Base-by-base conservation (phyloP, 2,329 filamentous ascomycete species). In the Xylariaceae sp. region DNA sequence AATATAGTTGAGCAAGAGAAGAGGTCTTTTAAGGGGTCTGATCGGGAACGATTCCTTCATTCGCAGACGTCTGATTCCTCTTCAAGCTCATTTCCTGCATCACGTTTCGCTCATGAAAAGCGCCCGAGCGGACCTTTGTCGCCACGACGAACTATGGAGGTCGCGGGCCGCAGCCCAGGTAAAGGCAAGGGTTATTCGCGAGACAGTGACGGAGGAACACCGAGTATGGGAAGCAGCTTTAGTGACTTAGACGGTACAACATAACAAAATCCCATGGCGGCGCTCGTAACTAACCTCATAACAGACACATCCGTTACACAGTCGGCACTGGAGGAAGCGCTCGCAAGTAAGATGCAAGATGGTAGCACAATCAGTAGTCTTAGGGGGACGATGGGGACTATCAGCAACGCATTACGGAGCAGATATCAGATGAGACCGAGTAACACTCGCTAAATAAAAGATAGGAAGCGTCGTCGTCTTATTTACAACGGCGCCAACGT, bases 151-250 rank as follows among this genome's bases (percentile, higher is more conserved):
- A 81, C 81, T 11, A 78, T 81, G 5, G 86, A 88, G 67, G 68
- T 87, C 53, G 77, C 81, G 2, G 80, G 79, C 30, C 75, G 82
- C 50, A 84, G 81, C 66, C 81, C 84, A 1, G 73, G 75, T 7
- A 81, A 80, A 61, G 77, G 75, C 34, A 80, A 80, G 66, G 78
- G 76, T 0, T 73, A 77, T 51, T 82, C 81, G 1, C 78, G 80
- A 10, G 85, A 88, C 10, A 90, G 87, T 68, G 88, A 91, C 63
- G 87, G 87, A 30, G 23, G 23, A 11, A 88, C 86, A 11, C 88
- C 87, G 1, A 91, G 88, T 67, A 91, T 92, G 85, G 88, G 89
- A 1, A 93, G 89, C 72, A 92, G 89, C 67, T 94, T 91, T 68
- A 93, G 89, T 73, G 90, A 94, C 75, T 80, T 95, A 49, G 90